These are phyloP conservation scores for Saussurea involucrata DNA, from an alignment of 129 eudicot species.

Conservation along the genomic window DNA sequence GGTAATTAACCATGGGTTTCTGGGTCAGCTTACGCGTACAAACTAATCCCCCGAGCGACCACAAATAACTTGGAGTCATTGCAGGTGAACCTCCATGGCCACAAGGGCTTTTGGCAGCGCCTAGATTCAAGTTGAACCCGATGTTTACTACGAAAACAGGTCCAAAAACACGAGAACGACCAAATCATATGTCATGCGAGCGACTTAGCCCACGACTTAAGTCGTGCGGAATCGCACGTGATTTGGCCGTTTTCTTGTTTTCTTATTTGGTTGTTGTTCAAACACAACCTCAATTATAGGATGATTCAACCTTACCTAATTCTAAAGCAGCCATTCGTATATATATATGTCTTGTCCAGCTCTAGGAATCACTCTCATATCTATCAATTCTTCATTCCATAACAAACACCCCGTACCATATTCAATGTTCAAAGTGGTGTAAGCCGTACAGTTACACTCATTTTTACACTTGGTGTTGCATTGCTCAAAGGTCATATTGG, in stretches of 20 bases:
- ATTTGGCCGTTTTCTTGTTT: not conserved
- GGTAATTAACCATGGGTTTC: too few species aligned
- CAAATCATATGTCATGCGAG: not conserved
- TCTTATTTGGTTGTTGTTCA: too few species aligned
- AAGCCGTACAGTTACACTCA: constrained; percentile 35
- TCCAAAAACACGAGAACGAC: not conserved
- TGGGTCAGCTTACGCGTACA: too few species aligned
- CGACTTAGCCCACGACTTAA: too few species aligned
- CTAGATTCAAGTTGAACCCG: too few species aligned
- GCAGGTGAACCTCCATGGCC: too few species aligned
- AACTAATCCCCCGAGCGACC: too few species aligned
- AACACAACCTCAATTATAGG: not conserved
- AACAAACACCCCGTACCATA: constrained; percentile 25
- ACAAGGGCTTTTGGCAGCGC: too few species aligned
- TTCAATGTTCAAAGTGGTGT: constrained; percentile 16
- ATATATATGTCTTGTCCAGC: constrained; percentile 31
- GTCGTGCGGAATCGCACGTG: not conserved
- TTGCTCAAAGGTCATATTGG: constrained; percentile 18
- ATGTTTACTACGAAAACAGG: too few species aligned
- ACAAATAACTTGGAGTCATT: too few species aligned
- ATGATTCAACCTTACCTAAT: not conserved
- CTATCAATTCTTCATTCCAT: constrained; percentile 27
- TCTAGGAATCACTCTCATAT: not conserved
- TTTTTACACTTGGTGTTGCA: constrained; percentile 15
- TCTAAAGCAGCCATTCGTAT: constrained; percentile 29